Conservation (phyloP, 257 asterid genomes). For the Fraxinus cuspidata region DNA sequence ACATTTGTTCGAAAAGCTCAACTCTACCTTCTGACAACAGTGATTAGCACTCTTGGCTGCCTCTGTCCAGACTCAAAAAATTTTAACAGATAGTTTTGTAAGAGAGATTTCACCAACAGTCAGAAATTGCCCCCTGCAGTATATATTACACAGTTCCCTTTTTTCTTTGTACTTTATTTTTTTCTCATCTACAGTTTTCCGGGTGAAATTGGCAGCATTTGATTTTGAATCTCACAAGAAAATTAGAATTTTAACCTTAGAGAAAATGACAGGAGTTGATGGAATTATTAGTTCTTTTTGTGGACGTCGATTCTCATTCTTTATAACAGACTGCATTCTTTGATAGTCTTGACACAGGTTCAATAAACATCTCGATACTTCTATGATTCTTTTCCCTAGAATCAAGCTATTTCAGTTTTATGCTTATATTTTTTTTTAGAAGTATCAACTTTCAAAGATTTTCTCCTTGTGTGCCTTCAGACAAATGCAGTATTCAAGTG, state of each 20-base stretch:
- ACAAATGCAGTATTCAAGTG: neutral
- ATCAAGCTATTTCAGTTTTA: neutral
- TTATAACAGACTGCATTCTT: neutral
- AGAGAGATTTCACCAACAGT: no score
- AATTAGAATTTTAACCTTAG: neutral
- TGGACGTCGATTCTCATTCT: neutral
- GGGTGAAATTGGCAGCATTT: neutral
- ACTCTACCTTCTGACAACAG: conserved; percentile 67
- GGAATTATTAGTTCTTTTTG: neutral
- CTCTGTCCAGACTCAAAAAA: neutral
- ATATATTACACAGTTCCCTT: neutral
- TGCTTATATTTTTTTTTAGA: neutral
- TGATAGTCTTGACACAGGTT: neutral
- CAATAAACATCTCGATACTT: neutral
- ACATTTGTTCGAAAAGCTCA: conserved; percentile 77
- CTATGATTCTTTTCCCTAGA: neutral
- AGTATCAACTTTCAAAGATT: neutral
- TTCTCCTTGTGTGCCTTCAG: neutral
- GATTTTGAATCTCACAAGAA: neutral
- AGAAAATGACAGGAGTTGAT: neutral
- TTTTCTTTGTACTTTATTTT: neutral
- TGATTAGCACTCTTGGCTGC: conserved; percentile 28
- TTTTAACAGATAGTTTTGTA: no score
- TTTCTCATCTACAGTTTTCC: neutral
- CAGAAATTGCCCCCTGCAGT: neutral